Evolutionary conservation across 345 rosid genomes (phyloP).

Genomic region (Brassica juncea): DNA sequence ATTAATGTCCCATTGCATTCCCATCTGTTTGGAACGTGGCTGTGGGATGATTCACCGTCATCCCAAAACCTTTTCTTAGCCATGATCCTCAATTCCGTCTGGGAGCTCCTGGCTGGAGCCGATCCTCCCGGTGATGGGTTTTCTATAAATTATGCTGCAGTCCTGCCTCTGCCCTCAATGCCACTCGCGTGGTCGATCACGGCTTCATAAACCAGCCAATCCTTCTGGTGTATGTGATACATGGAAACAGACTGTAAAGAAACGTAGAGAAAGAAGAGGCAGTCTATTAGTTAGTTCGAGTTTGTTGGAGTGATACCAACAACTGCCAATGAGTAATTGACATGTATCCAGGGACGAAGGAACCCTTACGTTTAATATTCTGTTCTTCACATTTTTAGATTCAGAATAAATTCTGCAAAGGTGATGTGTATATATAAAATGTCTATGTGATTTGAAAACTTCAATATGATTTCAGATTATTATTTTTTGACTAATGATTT

Average conservation of each 20-base stretch:
- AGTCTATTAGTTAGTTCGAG: too few species aligned
- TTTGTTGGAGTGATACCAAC: too few species aligned
- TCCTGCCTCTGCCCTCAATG: too few species aligned
- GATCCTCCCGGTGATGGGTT: too few species aligned
- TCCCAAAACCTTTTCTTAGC: background rate
- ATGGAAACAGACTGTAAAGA: too few species aligned
- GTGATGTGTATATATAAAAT: background rate
- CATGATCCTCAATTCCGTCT: background rate
- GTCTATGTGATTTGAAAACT: conserved; percentile 5
- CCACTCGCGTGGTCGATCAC: too few species aligned
- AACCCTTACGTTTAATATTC: background rate
- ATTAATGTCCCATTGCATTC: background rate
- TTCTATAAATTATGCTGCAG: background rate
- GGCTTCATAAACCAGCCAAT: too few species aligned
- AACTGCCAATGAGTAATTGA: background rate
- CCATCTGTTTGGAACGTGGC: too few species aligned
- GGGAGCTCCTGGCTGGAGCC: background rate
- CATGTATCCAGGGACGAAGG: background rate
- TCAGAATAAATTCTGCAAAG: background rate
- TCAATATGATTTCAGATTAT: background rate
- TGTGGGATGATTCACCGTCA: background rate
- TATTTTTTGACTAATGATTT: background rate
- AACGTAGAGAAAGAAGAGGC: too few species aligned
- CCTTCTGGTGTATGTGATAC: too few species aligned
- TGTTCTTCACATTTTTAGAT: background rate